phyloP scores from a whole-genome alignment of 192 early-diverging fungal genomes.

The Coemansia sp. region DNA sequence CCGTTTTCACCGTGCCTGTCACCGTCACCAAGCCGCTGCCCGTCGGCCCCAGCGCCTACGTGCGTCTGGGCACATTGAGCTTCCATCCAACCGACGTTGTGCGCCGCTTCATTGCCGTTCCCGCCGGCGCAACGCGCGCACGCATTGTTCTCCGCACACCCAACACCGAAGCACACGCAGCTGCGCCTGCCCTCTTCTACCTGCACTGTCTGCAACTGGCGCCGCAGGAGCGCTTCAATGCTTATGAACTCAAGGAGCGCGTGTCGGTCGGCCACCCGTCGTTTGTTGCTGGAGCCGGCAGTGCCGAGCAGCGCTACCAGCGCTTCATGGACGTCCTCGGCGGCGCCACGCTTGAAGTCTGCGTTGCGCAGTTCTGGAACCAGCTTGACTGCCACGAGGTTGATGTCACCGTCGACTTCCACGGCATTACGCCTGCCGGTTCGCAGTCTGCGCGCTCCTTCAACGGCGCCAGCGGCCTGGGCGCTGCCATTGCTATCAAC shows the following conservation, averaged over 20 bases:
- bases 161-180: constrained; percentile 28
- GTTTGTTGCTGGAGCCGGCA: constrained; percentile 61
- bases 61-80: constrained; percentile 59
- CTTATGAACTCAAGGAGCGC: constrained; percentile 60
- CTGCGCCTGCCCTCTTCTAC: constrained; percentile 65
- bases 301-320: constrained; percentile 58
- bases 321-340: constrained; percentile 64
- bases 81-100: constrained; percentile 78
- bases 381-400: constrained; percentile 68
- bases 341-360: constrained; percentile 74
- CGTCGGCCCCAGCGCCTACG: constrained; percentile 50
- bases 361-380: constrained; percentile 91
- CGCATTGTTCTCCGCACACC: constrained; percentile 39
- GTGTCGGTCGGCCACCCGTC: constrained; percentile 63
- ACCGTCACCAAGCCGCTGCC: constrained; percentile 80
- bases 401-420: constrained; percentile 74
- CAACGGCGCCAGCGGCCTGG: constrained; percentile 13
- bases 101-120: constrained; percentile 81
- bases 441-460: constrained; percentile 42
- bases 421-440: constrained; percentile 63
- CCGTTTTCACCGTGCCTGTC: constrained; percentile 84
- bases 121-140: constrained; percentile 78
- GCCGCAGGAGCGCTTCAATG: constrained; percentile 66
- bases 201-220: constrained; percentile 75
- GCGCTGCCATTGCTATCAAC: constrained; percentile 35